Conservation (phyloP, 805 yeast species). For the Metahyphopichia silvanorum region DNA sequence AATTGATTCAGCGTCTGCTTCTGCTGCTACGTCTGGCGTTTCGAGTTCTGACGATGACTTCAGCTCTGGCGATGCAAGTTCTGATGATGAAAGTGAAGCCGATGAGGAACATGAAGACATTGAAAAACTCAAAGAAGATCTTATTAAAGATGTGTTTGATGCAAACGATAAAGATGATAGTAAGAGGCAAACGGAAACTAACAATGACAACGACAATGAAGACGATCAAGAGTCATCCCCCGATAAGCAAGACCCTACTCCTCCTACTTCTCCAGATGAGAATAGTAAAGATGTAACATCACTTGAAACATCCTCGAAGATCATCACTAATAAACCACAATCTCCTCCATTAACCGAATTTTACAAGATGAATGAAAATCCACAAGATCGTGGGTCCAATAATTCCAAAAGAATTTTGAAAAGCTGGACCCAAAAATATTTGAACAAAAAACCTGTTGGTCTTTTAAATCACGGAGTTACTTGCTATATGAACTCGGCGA, state of each 20-base stretch:
- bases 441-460: constrained; percentile 62
- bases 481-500: constrained; percentile 93
- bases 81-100: constrained; percentile 14
- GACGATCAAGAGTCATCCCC: constrained; percentile 4
- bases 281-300: constrained; percentile 5
- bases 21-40: constrained; percentile 5
- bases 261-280: constrained; percentile 35
- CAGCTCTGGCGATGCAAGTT: constrained; percentile 3
- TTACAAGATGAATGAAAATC: constrained; percentile 55
- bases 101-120: constrained; percentile 15
- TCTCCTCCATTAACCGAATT: constrained; percentile 23
- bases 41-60: constrained; percentile 5
- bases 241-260: constrained; percentile 14
- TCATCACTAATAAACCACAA: not conserved
- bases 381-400: constrained; percentile 63
- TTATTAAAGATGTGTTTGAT: constrained; percentile 15
- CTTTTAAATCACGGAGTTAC: constrained; percentile 90
- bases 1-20: constrained; percentile 3
- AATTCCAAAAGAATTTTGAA: constrained; percentile 57
- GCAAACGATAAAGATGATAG: constrained; percentile 14
- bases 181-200: constrained; percentile 20
- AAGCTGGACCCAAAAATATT: constrained; percentile 61
- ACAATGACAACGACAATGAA: constrained; percentile 15
- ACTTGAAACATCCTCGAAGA: not conserved
- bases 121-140: constrained; percentile 13